Percentiles rank a stretch among this genome's conserved stretches.
Conservation (phyloP, 371 early-diverging fungal species). For the Syncephalastrum monosporum region DNA sequence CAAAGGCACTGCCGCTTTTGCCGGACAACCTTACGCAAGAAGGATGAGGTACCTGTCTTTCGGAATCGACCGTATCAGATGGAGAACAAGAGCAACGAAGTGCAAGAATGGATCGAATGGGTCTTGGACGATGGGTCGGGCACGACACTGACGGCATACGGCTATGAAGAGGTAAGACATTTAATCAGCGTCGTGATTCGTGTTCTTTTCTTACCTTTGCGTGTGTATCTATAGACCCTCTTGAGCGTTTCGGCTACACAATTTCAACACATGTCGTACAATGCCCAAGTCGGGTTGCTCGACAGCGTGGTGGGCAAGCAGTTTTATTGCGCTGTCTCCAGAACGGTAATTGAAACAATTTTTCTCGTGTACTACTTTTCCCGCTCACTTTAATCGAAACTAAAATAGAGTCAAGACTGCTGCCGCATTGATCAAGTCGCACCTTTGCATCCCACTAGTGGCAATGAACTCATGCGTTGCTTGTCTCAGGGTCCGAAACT, state of each 20-base stretch:
- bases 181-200: slow-evolving; percentile 5
- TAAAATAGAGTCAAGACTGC: slow-evolving; percentile 9
- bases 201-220: not conserved
- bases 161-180: slow-evolving; percentile 40
- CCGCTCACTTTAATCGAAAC: too few species aligned
- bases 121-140: slow-evolving; percentile 38
- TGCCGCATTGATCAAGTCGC: slow-evolving; percentile 17
- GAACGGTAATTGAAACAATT: slow-evolving; percentile 21
- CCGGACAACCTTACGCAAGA: too few species aligned
- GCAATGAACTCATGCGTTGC: too few species aligned
- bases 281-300: slow-evolving; percentile 28
- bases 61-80: too few species aligned
- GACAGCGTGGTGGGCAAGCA: slow-evolving; percentile 37
- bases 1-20: too few species aligned
- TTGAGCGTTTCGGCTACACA: slow-evolving; percentile 29
- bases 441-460: not conserved
- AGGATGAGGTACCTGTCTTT: too few species aligned
- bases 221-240: slow-evolving; percentile 14
- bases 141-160: slow-evolving; percentile 19
- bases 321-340: slow-evolving; percentile 31
- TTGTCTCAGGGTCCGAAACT: too few species aligned
- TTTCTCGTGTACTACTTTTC: too few species aligned
- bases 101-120: slow-evolving; percentile 39
- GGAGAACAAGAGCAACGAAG: slow-evolving; percentile 1
- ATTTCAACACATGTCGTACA: slow-evolving; percentile 31